phyloP scores from a whole-genome alignment of 495 filamentous ascomycete species.

The Penicillium canariense region DNA sequence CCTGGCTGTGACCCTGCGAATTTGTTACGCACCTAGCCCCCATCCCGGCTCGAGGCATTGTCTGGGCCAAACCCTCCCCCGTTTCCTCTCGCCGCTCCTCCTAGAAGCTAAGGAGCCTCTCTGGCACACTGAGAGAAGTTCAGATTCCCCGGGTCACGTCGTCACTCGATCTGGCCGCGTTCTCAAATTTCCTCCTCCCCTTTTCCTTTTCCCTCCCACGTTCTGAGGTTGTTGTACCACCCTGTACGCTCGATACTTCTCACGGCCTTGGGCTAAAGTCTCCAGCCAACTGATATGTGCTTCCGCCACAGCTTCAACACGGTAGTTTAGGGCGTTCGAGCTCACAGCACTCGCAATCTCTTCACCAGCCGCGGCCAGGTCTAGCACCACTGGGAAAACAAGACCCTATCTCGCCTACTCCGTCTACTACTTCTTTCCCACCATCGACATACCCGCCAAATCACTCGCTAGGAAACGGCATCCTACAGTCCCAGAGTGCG shows the following conservation, averaged over 20 bases:
- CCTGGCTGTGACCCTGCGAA: constrained; percentile 23
- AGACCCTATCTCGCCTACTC: constrained; percentile 47
- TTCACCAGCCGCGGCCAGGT: constrained; percentile 58
- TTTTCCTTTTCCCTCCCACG: constrained; percentile 15
- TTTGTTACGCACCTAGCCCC: constrained; percentile 22
- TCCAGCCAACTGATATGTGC: constrained; percentile 25
- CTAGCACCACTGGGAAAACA: constrained; percentile 66
- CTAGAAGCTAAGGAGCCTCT: constrained; percentile 6
- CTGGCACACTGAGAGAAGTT: constrained; percentile 10
- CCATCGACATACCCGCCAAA: constrained; percentile 57
- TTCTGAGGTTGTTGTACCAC: constrained; percentile 27
- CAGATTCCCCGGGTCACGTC: constrained; percentile 20
- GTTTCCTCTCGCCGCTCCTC: constrained; percentile 1
- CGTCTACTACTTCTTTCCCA: constrained; percentile 44
- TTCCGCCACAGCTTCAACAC: constrained; percentile 36
- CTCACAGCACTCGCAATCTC: constrained; percentile 37
- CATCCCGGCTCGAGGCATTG: constrained; percentile 26
- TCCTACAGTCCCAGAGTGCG: constrained; percentile 44
- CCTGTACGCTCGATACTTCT: constrained; percentile 16
- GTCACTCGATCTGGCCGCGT: constrained; percentile 25
- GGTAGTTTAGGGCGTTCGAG: constrained; percentile 26
- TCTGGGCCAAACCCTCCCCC: constrained; percentile 15
- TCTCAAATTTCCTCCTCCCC: constrained; percentile 12
- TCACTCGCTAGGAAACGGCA: constrained; percentile 43
- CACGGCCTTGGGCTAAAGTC: constrained; percentile 2